These are phyloP conservation scores for Diaporthe citriasiana DNA, from an alignment of 2,329 filamentous ascomycete species.

Conservation along the genomic window DNA sequence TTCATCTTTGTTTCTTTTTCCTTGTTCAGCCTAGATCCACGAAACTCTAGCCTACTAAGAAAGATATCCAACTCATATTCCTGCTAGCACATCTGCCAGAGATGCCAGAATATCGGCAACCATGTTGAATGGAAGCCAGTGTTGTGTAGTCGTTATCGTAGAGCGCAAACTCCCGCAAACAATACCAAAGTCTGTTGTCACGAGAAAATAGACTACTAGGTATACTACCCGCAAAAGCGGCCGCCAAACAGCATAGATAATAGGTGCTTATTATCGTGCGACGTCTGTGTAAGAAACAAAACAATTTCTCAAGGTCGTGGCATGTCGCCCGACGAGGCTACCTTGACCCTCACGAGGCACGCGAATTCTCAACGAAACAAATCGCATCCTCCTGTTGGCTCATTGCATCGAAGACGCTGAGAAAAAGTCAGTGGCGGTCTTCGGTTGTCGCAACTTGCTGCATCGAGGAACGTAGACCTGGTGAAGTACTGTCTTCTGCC, in stretches of 20 bases:
- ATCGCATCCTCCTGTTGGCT: neutral
- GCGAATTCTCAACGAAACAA: neutral
- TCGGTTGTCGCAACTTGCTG: neutral
- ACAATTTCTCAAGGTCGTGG: neutral
- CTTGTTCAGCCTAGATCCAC: neutral
- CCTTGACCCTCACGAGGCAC: neutral
- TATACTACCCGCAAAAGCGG: too few species aligned
- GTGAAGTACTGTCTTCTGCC: neutral
- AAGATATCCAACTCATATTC: neutral
- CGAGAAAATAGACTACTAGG: too few species aligned
- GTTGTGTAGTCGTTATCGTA: neutral
- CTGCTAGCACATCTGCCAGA: neutral
- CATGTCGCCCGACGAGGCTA: neutral
- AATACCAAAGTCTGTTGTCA: neutral
- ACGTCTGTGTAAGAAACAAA: neutral
- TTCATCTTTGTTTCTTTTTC: neutral
- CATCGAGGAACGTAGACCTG: neutral
- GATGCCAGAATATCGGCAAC: neutral
- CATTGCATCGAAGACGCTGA: neutral
- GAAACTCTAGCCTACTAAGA: neutral
- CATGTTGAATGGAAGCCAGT: neutral
- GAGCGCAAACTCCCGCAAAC: neutral
- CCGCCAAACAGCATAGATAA: too few species aligned
- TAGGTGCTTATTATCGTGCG: too few species aligned
- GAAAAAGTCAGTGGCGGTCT: neutral